A percentile compares a stretch with the other conserved stretches of the same genome.
These are phyloP conservation scores for Orobanche coerulescens DNA, from an alignment of 257 asterid genomes.

Conservation along the genomic window DNA sequence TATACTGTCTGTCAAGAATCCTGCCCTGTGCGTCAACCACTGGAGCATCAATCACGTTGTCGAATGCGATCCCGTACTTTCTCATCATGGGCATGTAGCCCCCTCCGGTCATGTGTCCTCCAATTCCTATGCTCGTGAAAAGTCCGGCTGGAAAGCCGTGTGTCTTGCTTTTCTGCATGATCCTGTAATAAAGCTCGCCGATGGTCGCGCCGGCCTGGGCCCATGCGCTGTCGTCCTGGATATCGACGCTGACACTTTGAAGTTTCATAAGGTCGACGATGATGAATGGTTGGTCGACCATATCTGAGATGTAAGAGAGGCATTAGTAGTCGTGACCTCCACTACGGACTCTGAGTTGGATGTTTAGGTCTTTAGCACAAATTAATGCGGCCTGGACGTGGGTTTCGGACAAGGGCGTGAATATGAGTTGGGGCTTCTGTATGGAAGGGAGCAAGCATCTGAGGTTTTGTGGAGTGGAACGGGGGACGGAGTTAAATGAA, in stretches of 20 bases:
- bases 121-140: conserved; percentile 15
- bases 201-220: conserved; percentile 17
- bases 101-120: conserved; percentile 11
- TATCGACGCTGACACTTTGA: background rate
- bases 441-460: background rate
- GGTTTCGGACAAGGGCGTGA: background rate
- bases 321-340: conserved; percentile 12
- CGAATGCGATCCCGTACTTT: conserved; percentile 13
- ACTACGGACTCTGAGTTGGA: background rate
- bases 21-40: background rate
- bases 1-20: background rate
- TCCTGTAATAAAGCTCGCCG: conserved; percentile 15
- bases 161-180: background rate
- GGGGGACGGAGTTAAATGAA: no score
- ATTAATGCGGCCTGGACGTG: background rate
- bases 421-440: background rate
- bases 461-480: background rate
- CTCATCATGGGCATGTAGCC: conserved; percentile 7
- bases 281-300: background rate
- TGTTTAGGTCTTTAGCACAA: background rate
- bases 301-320: conserved; percentile 1
- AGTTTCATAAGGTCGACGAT: background rate
- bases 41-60: conserved; percentile 16
- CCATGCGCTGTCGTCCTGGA: conserved; percentile 1
- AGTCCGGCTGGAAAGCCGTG: conserved; percentile 17